Conservation (phyloP, 2,329 filamentous ascomycete species). For the Fusarium sp. region DNA sequence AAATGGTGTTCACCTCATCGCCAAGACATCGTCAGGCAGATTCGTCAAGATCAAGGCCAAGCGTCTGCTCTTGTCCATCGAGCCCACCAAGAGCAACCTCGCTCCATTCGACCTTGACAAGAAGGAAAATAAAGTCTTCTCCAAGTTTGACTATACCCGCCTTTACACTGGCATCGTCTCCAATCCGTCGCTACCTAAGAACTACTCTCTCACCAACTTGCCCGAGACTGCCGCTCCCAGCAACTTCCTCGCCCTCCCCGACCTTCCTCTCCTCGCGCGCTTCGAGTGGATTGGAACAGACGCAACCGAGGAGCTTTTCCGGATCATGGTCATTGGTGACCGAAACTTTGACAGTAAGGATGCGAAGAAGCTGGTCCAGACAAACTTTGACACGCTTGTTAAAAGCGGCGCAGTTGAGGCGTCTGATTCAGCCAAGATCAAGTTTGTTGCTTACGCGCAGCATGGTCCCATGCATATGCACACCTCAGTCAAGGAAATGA, state of each 20-base stretch:
- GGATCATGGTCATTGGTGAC: conserved; percentile 47
- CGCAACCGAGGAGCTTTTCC: conserved; percentile 45
- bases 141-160: conserved; percentile 49
- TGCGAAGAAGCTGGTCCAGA: conserved; percentile 44
- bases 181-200: conserved; percentile 43
- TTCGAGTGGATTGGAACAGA: conserved; percentile 48
- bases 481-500: conserved; percentile 50
- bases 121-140: conserved; percentile 49
- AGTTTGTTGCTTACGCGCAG: conserved; percentile 50
- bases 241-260: conserved; percentile 36
- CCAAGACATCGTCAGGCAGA: conserved; percentile 41
- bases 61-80: conserved; percentile 52
- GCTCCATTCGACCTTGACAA: conserved; percentile 48
- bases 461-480: conserved; percentile 54
- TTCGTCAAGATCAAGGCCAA: conserved; percentile 48
- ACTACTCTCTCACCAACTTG: conserved; percentile 39
- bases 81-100: conserved; percentile 50
- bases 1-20: conserved; percentile 42
- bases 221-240: conserved; percentile 30
- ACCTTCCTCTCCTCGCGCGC: conserved; percentile 37
- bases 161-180: conserved; percentile 50
- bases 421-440: conserved; percentile 38
- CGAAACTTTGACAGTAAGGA: conserved; percentile 28
- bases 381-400: conserved; percentile 46
- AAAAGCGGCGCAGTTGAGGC: conserved; percentile 41